These are phyloP conservation scores for Stenocarpella maydis DNA, from an alignment of 2,329 filamentous ascomycete genomes.

Conservation along the genomic window DNA sequence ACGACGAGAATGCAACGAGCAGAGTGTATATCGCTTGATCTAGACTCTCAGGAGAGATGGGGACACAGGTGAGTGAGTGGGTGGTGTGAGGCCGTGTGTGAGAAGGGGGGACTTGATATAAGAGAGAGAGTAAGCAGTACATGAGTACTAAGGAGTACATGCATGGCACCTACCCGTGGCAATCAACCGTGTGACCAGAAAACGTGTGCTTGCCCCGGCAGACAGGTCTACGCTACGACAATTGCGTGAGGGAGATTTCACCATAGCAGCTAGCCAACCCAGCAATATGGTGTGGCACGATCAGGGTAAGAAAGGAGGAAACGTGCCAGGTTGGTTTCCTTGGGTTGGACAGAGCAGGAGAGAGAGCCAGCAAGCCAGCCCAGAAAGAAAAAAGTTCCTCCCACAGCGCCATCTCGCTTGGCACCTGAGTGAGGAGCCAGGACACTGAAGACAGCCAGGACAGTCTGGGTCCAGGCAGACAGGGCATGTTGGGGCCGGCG, in stretches of 20 bases:
- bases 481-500: conserved; percentile 22
- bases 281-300: conserved; percentile 21
- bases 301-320: conserved; percentile 18
- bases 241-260: conserved; percentile 5
- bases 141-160: background rate
- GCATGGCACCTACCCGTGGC: no score
- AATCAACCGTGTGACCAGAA: conserved; percentile 12
- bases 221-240: no score
- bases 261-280: background rate
- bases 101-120: conserved; percentile 26
- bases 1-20: background rate
- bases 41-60: conserved; percentile 1
- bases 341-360: no score
- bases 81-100: background rate
- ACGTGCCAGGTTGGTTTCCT: conserved; percentile 26
- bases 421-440: conserved; percentile 6
- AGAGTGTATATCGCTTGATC: conserved; percentile 11
- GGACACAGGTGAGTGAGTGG: background rate
- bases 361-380: no score
- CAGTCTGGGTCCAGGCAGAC: background rate
- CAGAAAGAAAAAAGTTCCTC: conserved; percentile 4
- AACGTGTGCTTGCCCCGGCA: background rate
- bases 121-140: conserved; percentile 2
- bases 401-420: conserved; percentile 19
- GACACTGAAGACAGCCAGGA: background rate